A percentile compares a stretch with the other conserved stretches of the same genome.
These are phyloP conservation scores for Podospora sp. DNA, from an alignment of 495 filamentous ascomycete genomes.

Conservation along the genomic window DNA sequence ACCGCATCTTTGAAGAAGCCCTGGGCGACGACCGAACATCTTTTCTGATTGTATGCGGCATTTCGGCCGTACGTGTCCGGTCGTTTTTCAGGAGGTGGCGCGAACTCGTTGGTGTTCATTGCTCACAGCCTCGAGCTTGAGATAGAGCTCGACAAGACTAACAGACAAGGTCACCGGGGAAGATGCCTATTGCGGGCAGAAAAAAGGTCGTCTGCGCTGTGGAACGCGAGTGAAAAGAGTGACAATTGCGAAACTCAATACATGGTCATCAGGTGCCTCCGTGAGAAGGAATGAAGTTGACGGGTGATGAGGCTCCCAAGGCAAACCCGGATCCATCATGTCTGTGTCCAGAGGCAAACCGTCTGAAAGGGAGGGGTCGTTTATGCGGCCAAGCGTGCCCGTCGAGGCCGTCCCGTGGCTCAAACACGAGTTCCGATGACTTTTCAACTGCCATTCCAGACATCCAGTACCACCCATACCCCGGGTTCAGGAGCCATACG, in stretches of 20 bases:
- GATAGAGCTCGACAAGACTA: background rate
- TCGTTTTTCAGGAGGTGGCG: slow-evolving; percentile 61
- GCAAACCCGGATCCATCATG: background rate
- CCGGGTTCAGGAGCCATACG: too few species aligned
- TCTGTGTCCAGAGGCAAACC: background rate
- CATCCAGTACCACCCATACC: too few species aligned
- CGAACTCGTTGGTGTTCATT: slow-evolving; percentile 37
- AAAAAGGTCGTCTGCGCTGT: background rate
- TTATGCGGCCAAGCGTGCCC: background rate
- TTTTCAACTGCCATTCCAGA: background rate
- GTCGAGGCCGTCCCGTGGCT: background rate
- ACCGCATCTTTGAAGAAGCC: slow-evolving; percentile 91
- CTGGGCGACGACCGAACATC: slow-evolving; percentile 67
- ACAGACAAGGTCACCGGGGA: background rate
- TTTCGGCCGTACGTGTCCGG: slow-evolving; percentile 65
- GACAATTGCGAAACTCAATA: background rate
- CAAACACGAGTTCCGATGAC: background rate
- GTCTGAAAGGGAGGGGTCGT: background rate
- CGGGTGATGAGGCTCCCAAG: background rate
- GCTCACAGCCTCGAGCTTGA: background rate
- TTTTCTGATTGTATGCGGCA: slow-evolving; percentile 62
- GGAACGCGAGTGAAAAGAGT: background rate
- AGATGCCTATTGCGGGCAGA: background rate
- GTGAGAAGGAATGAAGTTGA: background rate
- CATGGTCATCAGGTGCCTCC: background rate